Conservation (phyloP, 345 rosid genomes). For the Excoecaria agallocha region DNA sequence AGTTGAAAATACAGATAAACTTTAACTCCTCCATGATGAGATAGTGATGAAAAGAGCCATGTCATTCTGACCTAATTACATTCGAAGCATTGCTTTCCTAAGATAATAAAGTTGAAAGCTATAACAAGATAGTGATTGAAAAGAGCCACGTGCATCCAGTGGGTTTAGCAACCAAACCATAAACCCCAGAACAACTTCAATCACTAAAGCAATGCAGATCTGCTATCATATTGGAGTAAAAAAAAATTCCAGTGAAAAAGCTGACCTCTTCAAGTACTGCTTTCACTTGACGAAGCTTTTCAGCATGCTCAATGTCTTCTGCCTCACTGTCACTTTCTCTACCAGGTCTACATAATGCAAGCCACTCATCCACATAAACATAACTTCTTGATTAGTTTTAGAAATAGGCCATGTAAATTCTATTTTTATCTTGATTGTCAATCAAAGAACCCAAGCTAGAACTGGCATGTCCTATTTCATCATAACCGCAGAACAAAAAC, state of each 20-base stretch:
- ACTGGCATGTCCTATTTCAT: neutral
- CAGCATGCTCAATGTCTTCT: conserved; percentile 97
- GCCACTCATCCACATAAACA: neutral
- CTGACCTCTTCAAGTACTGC: conserved; percentile 97
- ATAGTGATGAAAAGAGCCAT: neutral
- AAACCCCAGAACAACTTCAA: neutral
- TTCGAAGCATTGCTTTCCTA: too few relatives aligned
- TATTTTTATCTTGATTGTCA: neutral
- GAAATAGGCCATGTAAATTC: neutral
- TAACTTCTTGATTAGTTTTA: neutral
- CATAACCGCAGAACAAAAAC: neutral
- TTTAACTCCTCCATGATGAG: neutral
- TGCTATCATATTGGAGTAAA: neutral
- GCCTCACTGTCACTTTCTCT: conserved; percentile 98
- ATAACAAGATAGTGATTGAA: too few relatives aligned
- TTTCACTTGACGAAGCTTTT: conserved; percentile 98
- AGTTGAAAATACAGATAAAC: neutral
- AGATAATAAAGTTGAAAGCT: too few relatives aligned
- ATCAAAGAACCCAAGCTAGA: neutral
- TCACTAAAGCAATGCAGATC: neutral
- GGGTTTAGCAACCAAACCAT: neutral
- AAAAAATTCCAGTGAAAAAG: conserved; percentile 2
- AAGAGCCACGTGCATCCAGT: neutral
- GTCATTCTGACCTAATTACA: too few relatives aligned
- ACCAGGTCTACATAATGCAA: conserved; percentile 54